phyloP scores from a whole-genome alignment of 345 rosid species.

The Kernera saxatilis region DNA sequence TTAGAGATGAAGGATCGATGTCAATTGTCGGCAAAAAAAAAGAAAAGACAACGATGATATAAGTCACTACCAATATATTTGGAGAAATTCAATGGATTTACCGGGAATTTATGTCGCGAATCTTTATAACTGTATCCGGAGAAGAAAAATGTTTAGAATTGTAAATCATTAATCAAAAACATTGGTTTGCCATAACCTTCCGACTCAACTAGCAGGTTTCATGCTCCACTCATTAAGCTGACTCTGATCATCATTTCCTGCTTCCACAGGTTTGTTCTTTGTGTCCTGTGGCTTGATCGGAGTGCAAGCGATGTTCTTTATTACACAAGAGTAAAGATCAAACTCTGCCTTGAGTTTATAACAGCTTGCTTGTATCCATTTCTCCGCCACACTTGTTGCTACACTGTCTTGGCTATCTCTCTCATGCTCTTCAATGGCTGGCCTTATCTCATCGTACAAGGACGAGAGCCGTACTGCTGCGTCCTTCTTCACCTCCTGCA shows the following conservation, averaged over 20 bases:
- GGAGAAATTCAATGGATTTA: background rate
- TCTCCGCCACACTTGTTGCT: slow-evolving; percentile 92
- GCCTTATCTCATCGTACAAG: slow-evolving; percentile 74
- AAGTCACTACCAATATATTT: background rate
- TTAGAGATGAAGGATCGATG: slow-evolving; percentile 4
- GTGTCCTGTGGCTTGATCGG: slow-evolving; percentile 34
- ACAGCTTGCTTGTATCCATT: slow-evolving; percentile 92
- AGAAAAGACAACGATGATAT: background rate
- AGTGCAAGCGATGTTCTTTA: slow-evolving; percentile 57
- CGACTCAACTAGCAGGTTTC: background rate
- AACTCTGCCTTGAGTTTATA: slow-evolving; percentile 76
- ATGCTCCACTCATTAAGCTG: slow-evolving; percentile 10
- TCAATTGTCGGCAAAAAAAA: background rate
- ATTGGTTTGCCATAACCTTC: too few relatives aligned
- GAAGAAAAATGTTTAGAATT: background rate
- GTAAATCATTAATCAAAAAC: background rate
- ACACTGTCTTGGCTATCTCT: slow-evolving; percentile 92
- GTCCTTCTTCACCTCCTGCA: slow-evolving; percentile 71
- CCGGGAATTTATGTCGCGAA: background rate
- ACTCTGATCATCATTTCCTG: slow-evolving; percentile 25
- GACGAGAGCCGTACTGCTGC: slow-evolving; percentile 52
- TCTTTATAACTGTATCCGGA: background rate
- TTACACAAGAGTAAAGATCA: slow-evolving; percentile 66
- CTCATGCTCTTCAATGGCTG: slow-evolving; percentile 91
- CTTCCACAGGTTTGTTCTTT: slow-evolving; percentile 16